Evolutionary conservation across 305 asterid genomes (phyloP), one percentile per base, ranked within the genome.

Genomic region (Fraxinus velutina): DNA sequence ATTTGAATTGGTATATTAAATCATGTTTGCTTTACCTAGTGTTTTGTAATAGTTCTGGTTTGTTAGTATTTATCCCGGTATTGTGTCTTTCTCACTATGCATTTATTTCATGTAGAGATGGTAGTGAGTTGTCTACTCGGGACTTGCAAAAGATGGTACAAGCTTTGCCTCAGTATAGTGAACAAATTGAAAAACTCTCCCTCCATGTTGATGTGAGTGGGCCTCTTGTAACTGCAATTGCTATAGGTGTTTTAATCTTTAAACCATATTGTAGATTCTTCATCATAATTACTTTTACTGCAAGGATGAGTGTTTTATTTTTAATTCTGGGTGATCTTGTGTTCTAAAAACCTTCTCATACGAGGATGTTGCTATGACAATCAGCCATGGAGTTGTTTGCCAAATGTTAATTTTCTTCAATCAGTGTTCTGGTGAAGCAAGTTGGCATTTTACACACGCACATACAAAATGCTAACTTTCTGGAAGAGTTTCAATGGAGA

Each of bases 111-210:
- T 88, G 88, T 85, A 96, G 99, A 85, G 91, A 88, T 71, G 91
- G 97, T 85, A 90, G 91, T 77, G 93, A 92, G 76, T 86, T 96
- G 83, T 96, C 99, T 60, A 96, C 98, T 68, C 93, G 97, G 80
- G 99, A 96, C 83, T 90, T 96, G 94, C 98, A 96, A 90, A 94
- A 92, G 95, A 92, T 94, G 98, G 99, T 96, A 85, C 99, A 96
- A 87, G 98, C 99, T 74, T 88, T 96, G 94, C 99, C 99, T 85
- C 97, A 96, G 80, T 96, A 96, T 80, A 94, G 99, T 85, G 98
- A 96, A 89, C 98, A 96, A 87, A 96, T 94, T 60, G 99, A 96
- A 86, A 96, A 94, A 89, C 98, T 96, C 83, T 96, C 99, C 57
- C 99, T 96, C 77, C 99, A 96, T 92, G 98, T 96, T 75, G 99